Conservation (phyloP, 768 basidiomycete genomes). For the Sarcodon sp. region DNA sequence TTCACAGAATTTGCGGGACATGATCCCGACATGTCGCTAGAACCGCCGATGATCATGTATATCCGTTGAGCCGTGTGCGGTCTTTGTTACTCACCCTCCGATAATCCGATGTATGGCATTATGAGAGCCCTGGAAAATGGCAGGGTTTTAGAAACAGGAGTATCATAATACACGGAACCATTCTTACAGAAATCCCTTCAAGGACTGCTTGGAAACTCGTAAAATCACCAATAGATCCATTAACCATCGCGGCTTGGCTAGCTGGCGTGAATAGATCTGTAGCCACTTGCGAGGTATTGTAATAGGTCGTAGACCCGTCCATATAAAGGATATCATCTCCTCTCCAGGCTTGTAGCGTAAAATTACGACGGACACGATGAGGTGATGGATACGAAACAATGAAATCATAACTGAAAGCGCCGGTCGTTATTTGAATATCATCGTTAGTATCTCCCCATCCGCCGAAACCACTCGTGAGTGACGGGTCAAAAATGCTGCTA, state of each 20-base stretch:
- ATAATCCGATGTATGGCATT: slow-evolving; percentile 18
- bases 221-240: slow-evolving; percentile 16
- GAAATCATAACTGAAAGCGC: slow-evolving; percentile 14
- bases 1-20: slow-evolving; percentile 10
- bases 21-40: slow-evolving; percentile 12
- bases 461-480: slow-evolving; percentile 13
- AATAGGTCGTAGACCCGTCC: slow-evolving; percentile 7
- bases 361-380: slow-evolving; percentile 20
- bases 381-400: slow-evolving; percentile 19
- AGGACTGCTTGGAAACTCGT: slow-evolving; percentile 14
- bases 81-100: slow-evolving; percentile 12
- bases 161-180: too few relatives aligned
- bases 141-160: background rate
- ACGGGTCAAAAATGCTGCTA: slow-evolving; percentile 9
- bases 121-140: slow-evolving; percentile 16
- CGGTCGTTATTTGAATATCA: slow-evolving; percentile 13
- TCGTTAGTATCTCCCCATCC: slow-evolving; percentile 13
- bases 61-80: background rate
- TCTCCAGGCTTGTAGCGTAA: slow-evolving; percentile 18
- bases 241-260: slow-evolving; percentile 13
- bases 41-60: too few relatives aligned
- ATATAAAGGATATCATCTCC: slow-evolving; percentile 2
- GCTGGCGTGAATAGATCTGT: slow-evolving; percentile 14
- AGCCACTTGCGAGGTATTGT: slow-evolving; percentile 12
- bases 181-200: too few relatives aligned